phyloP scores from a whole-genome alignment of 352 stramenopile genomes.

The Phytopythium mirpurense region DNA sequence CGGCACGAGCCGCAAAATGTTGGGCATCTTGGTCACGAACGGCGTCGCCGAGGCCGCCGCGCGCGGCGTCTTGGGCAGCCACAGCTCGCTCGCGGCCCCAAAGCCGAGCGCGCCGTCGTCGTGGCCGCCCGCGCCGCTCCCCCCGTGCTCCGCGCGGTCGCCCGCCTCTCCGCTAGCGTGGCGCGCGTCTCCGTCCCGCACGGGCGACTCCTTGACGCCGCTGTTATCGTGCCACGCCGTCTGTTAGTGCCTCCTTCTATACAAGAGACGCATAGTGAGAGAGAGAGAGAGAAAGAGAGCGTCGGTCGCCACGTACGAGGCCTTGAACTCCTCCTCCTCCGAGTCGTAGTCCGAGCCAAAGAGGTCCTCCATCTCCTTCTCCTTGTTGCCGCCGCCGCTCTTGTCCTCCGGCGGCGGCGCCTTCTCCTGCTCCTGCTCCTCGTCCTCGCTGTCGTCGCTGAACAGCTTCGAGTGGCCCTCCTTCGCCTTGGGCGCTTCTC shows the following conservation, averaged over 20 bases:
- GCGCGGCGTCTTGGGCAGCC: constrained; percentile 74
- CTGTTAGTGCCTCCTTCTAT: too few relatives aligned
- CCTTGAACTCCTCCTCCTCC: constrained; percentile 87
- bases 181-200: constrained; percentile 47
- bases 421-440: constrained; percentile 25
- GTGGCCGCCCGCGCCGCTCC: constrained; percentile 15
- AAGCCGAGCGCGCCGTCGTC: constrained; percentile 12
- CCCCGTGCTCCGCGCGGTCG: constrained; percentile 16
- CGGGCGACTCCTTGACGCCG: constrained; percentile 78
- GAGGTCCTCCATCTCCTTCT: constrained; percentile 86
- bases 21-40: constrained; percentile 83
- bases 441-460: constrained; percentile 59
- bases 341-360: constrained; percentile 88
- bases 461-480: constrained; percentile 47
- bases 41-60: constrained; percentile 48
- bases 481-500: too few relatives aligned
- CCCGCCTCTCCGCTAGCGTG: constrained; percentile 26
- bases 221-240: constrained; percentile 27
- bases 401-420: constrained; percentile 14
- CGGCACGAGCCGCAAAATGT: constrained; percentile 77
- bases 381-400: constrained; percentile 25
- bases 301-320: constrained; percentile 36
- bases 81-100: constrained; percentile 49
- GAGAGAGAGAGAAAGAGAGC: background rate
- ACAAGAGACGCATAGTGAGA: too few relatives aligned